Conservation (phyloP, 148 eudicot genomes). For the Rhododendron griersonianum region DNA sequence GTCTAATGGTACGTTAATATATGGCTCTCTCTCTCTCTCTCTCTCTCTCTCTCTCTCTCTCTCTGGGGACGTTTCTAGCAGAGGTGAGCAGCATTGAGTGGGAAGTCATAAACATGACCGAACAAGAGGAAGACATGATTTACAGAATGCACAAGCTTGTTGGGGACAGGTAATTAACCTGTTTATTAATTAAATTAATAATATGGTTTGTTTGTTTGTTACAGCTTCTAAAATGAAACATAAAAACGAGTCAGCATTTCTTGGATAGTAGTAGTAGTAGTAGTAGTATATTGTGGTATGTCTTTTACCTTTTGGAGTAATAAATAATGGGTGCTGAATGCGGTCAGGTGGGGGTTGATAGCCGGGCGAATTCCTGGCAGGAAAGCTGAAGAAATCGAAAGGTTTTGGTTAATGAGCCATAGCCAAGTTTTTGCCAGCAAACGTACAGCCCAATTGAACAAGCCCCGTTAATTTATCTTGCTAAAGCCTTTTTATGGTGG, state of each 20-base stretch:
- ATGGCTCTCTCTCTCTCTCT: background rate
- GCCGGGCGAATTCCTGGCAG: constrained; percentile 52
- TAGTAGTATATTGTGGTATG: background rate
- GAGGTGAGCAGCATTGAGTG: constrained; percentile 39
- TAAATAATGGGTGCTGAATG: background rate
- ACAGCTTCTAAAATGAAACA: background rate
- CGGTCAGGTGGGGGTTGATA: constrained; percentile 41
- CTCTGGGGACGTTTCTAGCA: background rate
- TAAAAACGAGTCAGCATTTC: too few species aligned
- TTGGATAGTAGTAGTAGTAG: background rate
- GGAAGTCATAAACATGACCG: constrained; percentile 35
- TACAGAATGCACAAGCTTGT: constrained; percentile 44
- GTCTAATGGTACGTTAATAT: background rate
- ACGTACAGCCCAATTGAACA: background rate
- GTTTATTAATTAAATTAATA: background rate
- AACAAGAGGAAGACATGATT: constrained; percentile 42
- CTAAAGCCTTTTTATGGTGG: background rate
- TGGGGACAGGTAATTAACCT: constrained; percentile 31
- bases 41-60: background rate
- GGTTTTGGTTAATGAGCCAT: constrained; percentile 47
- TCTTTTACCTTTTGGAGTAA: too few species aligned
- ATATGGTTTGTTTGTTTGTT: background rate
- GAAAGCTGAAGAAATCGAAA: constrained; percentile 51
- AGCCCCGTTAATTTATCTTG: background rate
- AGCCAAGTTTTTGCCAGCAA: constrained; percentile 20